A percentile compares a stretch with the other conserved stretches of the same genome.
phyloP scores from a whole-genome alignment of 176 grass and related monocot genomes.

The Oryza brachyantha region DNA sequence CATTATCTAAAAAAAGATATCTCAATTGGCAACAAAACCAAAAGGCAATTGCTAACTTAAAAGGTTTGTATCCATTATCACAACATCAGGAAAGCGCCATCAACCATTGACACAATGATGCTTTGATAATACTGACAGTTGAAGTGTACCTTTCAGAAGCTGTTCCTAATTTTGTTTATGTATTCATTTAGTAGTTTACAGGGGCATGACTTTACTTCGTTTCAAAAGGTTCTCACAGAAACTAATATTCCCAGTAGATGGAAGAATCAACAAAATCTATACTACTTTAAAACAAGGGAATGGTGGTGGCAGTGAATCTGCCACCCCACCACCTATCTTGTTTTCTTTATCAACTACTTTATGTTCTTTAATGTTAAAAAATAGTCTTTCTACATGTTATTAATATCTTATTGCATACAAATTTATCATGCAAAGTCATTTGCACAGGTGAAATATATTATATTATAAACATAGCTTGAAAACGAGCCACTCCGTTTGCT shows the following conservation, averaged over 20 bases:
- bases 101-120: slow-evolving; percentile 10
- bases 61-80: not conserved
- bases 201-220: not conserved
- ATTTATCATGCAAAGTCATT: too few relatives aligned
- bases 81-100: not conserved
- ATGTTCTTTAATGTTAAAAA: too few relatives aligned
- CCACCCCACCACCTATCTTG: too few relatives aligned
- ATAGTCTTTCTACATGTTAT: too few relatives aligned
- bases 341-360: too few relatives aligned
- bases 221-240: not conserved
- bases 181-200: not conserved
- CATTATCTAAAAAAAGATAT: too few relatives aligned
- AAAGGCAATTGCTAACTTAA: not conserved
- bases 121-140: not conserved
- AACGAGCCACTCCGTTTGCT: too few relatives aligned
- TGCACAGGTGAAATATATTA: too few relatives aligned
- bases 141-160: slow-evolving; percentile 12
- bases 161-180: not conserved
- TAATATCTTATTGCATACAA: too few relatives aligned
- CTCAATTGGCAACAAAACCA: not conserved
- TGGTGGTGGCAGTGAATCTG: too few relatives aligned
- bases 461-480: too few relatives aligned
- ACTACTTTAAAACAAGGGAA: too few relatives aligned
- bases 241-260: not conserved
- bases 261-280: slow-evolving; percentile 8